A percentile compares a stretch with the other conserved stretches of the same genome.
Conservation (phyloP, 345 rosid species). For the Abelmoschus esculentus region DNA sequence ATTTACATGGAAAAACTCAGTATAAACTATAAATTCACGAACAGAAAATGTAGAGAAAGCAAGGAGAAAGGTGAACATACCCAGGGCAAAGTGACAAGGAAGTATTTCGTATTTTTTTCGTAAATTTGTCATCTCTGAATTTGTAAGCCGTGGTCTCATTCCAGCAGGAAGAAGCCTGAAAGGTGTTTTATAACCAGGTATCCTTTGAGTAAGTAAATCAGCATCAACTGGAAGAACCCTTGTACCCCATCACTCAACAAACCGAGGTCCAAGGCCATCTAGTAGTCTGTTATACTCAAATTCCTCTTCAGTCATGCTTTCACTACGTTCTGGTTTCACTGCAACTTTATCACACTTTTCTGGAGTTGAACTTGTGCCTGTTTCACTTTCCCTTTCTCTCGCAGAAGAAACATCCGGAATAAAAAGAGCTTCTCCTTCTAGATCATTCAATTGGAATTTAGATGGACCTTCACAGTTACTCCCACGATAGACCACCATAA, state of each 20-base stretch:
- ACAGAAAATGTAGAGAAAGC: constrained; percentile 14
- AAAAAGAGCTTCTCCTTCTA: constrained; percentile 49
- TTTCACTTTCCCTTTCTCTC: constrained; percentile 25
- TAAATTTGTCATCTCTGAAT: constrained; percentile 91
- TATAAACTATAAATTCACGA: not conserved
- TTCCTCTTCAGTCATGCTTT: constrained; percentile 72
- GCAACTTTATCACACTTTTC: constrained; percentile 35
- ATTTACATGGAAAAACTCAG: constrained; percentile 17
- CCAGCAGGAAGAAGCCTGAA: constrained; percentile 94
- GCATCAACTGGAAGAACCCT: constrained; percentile 96
- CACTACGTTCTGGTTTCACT: constrained; percentile 21
- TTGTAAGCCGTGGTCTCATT: constrained; percentile 83
- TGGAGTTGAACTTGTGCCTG: constrained; percentile 17
- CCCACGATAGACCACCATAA: constrained; percentile 88
- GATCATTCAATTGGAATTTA: constrained; percentile 22
- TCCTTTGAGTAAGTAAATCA: constrained; percentile 67
- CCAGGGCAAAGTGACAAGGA: constrained; percentile 97
- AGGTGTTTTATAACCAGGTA: constrained; percentile 90
- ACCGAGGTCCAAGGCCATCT: constrained; percentile 90
- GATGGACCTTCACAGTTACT: constrained; percentile 66
- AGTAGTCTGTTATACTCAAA: constrained; percentile 57
- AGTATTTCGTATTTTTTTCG: constrained; percentile 77
- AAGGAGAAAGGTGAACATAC: constrained; percentile 37
- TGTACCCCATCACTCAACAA: constrained; percentile 99
- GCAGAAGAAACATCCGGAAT: constrained; percentile 69